Percentiles rank a stretch among this genome's conserved stretches.
phyloP scores from a whole-genome alignment of 2,329 filamentous ascomycete species.

The Grosmannia huntii region DNA sequence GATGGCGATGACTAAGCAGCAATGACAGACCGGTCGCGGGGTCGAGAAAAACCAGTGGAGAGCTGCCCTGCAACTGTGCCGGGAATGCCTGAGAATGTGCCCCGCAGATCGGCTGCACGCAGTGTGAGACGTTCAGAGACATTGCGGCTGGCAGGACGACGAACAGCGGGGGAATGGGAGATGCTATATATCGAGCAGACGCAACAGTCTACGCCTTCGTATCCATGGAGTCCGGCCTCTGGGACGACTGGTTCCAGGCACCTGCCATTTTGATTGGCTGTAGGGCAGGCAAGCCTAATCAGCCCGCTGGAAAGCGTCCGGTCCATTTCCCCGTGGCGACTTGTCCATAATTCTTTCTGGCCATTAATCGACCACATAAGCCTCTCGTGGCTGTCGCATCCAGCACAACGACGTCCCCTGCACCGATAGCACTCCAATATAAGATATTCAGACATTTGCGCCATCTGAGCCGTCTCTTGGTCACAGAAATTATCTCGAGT shows the following conservation, averaged over 20 bases:
- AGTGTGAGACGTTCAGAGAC: background rate
- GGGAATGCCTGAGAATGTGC: background rate
- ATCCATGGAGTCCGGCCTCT: constrained; percentile 2
- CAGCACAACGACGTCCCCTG: background rate
- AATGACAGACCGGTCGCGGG: background rate
- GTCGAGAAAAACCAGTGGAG: background rate
- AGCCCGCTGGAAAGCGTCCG: background rate
- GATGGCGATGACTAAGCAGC: background rate
- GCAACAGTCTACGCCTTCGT: background rate
- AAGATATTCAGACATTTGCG: background rate
- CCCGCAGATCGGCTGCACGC: background rate
- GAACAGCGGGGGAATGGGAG: background rate
- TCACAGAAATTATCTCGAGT: background rate
- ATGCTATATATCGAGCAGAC: background rate
- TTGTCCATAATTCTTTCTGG: background rate
- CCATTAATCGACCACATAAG: background rate
- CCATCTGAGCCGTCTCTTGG: background rate
- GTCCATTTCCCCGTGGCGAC: background rate
- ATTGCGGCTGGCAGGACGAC: background rate
- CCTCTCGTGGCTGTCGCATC: background rate
- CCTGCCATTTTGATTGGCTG: constrained; percentile 13
- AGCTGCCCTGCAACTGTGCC: background rate
- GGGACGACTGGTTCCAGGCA: constrained; percentile 5
- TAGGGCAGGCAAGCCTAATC: background rate
- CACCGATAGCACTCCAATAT: background rate